Evolutionary conservation across 345 rosid genomes (phyloP).

Genomic region (Eutrema heterophyllum): DNA sequence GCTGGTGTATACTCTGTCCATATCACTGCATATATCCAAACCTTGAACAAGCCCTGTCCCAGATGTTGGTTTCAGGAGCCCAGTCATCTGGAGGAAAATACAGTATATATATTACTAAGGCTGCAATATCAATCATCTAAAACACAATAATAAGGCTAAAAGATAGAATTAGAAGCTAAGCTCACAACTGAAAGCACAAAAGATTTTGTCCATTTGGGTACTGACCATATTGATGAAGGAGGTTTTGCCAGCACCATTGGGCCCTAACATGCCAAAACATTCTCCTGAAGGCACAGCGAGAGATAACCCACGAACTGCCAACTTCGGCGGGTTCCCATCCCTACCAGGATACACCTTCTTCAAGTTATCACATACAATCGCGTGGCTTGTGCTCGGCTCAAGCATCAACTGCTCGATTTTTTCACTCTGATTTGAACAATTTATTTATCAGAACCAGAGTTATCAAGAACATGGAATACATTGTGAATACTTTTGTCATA

Average conservation of each 20-base stretch:
- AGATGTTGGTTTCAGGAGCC: constrained; percentile 73
- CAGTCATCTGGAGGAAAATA: constrained; percentile 65
- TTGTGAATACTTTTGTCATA: constrained; percentile 23
- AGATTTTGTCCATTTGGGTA: constrained; percentile 9
- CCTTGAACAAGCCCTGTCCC: constrained; percentile 79
- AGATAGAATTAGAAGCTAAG: not conserved
- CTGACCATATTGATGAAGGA: constrained; percentile 92
- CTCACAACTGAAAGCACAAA: not conserved
- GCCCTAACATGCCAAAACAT: constrained; percentile 98
- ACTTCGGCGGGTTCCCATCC: constrained; percentile 85
- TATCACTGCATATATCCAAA: constrained; percentile 59
- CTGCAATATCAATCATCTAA: not conserved
- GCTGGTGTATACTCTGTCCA: constrained; percentile 81
- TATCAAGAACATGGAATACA: not conserved
- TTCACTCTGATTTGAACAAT: constrained; percentile 45
- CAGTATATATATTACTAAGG: not conserved
- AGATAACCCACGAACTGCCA: constrained; percentile 86
- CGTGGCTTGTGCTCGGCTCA: constrained; percentile 47
- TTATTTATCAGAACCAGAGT: not conserved
- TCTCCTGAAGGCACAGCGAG: constrained; percentile 89
- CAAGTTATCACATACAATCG: constrained; percentile 64
- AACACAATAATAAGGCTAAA: not conserved
- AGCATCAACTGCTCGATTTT: constrained; percentile 68
- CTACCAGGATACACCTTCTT: constrained; percentile 83
- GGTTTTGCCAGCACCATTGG: constrained; percentile 97